Conservation (phyloP, 1,139 yeast species). For the Wickerhamomyces sp. region DNA sequence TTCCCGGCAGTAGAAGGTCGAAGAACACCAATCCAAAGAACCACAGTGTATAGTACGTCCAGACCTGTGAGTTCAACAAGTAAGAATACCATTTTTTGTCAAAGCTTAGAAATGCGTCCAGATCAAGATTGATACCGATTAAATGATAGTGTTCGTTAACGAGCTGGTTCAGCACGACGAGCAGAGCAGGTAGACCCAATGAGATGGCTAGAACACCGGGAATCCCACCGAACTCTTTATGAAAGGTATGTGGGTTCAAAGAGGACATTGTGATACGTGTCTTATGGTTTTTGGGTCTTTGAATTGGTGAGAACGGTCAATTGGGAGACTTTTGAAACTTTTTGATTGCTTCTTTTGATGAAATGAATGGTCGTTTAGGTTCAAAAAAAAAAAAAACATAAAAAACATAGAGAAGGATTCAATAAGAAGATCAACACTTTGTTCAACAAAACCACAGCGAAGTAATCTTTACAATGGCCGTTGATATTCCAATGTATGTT, state of each 20-base stretch:
- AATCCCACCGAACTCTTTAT: conserved; percentile 73
- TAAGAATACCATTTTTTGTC: conserved; percentile 21
- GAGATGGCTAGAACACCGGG: conserved; percentile 69
- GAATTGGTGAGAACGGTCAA: too few relatives aligned
- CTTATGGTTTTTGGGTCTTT: too few relatives aligned
- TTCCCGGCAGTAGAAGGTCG: conserved; percentile 75
- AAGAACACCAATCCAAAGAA: conserved; percentile 56
- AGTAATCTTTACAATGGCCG: conserved; percentile 35
- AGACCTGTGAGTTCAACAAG: conserved; percentile 37
- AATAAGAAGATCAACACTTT: background rate
- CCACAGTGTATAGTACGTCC: conserved; percentile 75
- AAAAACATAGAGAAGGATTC: too few relatives aligned
- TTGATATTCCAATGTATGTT: conserved; percentile 58
- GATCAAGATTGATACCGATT: conserved; percentile 41
- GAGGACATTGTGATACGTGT: too few relatives aligned
- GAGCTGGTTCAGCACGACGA: conserved; percentile 53
- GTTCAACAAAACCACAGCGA: background rate
- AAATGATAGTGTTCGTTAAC: conserved; percentile 52
- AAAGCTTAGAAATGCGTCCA: conserved; percentile 29
- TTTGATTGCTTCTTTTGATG: too few relatives aligned
- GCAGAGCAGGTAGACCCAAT: conserved; percentile 59
- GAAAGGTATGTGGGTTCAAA: conserved; percentile 67
- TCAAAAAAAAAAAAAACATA: too few relatives aligned
- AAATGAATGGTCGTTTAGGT: too few relatives aligned
- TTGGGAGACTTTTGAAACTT: too few relatives aligned